Conservation (phyloP, 495 filamentous ascomycete genomes). For the Talaromyces thailandensis region DNA sequence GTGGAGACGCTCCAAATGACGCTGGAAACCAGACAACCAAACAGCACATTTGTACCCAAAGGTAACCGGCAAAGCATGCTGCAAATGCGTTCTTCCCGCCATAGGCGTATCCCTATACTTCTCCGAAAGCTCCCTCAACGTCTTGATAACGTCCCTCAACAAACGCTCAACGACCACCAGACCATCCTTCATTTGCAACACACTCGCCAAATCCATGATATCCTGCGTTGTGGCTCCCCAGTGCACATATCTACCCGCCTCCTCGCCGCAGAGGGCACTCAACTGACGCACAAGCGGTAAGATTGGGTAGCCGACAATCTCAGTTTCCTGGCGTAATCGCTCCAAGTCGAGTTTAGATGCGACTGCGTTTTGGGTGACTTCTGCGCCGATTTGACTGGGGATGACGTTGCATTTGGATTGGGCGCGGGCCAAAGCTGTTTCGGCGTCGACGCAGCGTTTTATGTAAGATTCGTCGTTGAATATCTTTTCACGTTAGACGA, state of each 20-base stretch:
- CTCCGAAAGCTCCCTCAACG: slow-evolving; percentile 23
- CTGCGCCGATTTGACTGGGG: slow-evolving; percentile 28
- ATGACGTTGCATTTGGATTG: slow-evolving; percentile 36
- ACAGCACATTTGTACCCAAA: slow-evolving; percentile 42
- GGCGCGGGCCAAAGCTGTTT: slow-evolving; percentile 39
- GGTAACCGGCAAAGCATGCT: slow-evolving; percentile 40
- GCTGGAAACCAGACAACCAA: slow-evolving; percentile 33
- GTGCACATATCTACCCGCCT: slow-evolving; percentile 41
- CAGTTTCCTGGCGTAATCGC: slow-evolving; percentile 33
- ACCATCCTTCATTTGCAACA: slow-evolving; percentile 40
- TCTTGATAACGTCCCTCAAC: slow-evolving; percentile 24
- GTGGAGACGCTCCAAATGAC: slow-evolving; percentile 29
- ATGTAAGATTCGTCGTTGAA: slow-evolving; percentile 44
- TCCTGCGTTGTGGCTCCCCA: slow-evolving; percentile 51
- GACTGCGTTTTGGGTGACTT: slow-evolving; percentile 25
- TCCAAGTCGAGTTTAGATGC: slow-evolving; percentile 28
- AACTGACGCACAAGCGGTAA: slow-evolving; percentile 41
- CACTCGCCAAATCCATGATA: slow-evolving; percentile 41
- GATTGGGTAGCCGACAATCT: slow-evolving; percentile 46
- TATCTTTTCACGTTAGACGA: slow-evolving; percentile 12
- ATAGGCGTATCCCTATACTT: slow-evolving; percentile 40
- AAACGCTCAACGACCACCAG: slow-evolving; percentile 31
- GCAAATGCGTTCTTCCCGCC: slow-evolving; percentile 43
- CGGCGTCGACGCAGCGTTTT: slow-evolving; percentile 38
- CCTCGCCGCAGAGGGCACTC: slow-evolving; percentile 24